Conservation (phyloP, 805 yeast species). For the Wickerhamiella galacta region DNA sequence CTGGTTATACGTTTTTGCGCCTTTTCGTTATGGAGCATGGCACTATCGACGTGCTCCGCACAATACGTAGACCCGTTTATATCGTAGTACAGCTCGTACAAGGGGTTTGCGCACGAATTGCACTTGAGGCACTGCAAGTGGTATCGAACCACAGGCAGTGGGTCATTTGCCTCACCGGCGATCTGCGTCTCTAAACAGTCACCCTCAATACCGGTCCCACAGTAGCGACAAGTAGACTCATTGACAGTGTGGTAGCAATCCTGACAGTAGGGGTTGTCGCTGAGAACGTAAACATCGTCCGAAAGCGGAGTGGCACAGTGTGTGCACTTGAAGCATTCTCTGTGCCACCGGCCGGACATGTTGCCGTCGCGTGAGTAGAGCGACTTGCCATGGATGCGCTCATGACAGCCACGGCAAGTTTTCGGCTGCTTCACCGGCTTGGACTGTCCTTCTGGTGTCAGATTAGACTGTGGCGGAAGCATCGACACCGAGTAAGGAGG, state of each 20-base stretch:
- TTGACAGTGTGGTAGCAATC: conserved; percentile 60
- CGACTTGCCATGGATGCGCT: conserved; percentile 41
- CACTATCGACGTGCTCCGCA: conserved; percentile 17
- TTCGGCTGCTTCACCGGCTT: too few relatives aligned
- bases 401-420: conserved; percentile 54
- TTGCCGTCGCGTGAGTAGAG: conserved; percentile 68
- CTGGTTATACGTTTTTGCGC: conserved; percentile 20
- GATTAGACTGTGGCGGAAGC: neutral
- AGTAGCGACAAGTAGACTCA: conserved; percentile 53
- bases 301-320: conserved; percentile 31
- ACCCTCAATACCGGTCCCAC: conserved; percentile 74
- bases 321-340: conserved; percentile 64
- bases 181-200: conserved; percentile 52
- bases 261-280: conserved; percentile 72
- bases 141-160: conserved; percentile 42
- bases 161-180: conserved; percentile 27
- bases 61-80: conserved; percentile 21
- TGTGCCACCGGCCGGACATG: conserved; percentile 74
- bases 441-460: neutral
- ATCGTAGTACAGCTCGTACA: conserved; percentile 21
- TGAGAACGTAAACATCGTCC: conserved; percentile 40
- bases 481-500: neutral
- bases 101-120: conserved; percentile 30
- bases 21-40: conserved; percentile 9
- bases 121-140: conserved; percentile 64